Evolutionary conservation across 2,329 filamentous ascomycete genomes (phyloP).

Genomic region (Trichoderma harzianum): DNA sequence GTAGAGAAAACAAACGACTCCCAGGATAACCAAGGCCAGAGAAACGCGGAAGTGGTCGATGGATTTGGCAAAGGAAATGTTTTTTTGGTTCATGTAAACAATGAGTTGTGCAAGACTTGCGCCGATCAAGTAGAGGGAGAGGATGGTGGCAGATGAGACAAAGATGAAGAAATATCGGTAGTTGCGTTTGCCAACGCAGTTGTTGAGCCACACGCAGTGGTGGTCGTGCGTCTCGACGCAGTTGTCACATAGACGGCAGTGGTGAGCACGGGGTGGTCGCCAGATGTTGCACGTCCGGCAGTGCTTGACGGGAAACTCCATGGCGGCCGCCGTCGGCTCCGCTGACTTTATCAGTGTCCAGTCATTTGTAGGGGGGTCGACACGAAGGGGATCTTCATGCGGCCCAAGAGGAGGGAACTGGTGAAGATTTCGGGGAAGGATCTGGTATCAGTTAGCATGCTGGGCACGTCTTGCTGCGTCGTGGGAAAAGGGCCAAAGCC

Average conservation of each 20-base stretch:
- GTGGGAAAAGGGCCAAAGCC: not conserved
- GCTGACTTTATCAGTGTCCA: slow-evolving; percentile 89
- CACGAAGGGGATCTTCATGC: slow-evolving; percentile 73
- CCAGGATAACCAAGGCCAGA: slow-evolving; percentile 87
- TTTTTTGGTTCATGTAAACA: slow-evolving; percentile 62
- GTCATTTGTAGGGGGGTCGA: slow-evolving; percentile 84
- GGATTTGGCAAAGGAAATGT: slow-evolving; percentile 64
- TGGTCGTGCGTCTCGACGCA: slow-evolving; percentile 97
- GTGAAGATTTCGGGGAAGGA: slow-evolving; percentile 88
- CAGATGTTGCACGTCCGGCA: slow-evolving; percentile 98
- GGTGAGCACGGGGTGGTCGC: slow-evolving; percentile 91
- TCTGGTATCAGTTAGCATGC: slow-evolving; percentile 49
- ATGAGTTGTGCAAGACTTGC: slow-evolving; percentile 79
- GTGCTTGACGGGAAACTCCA: slow-evolving; percentile 98
- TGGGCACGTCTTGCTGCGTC: not conserved
- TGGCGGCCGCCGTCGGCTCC: slow-evolving; percentile 71
- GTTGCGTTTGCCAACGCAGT: slow-evolving; percentile 93
- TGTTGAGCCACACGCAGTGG: slow-evolving; percentile 98
- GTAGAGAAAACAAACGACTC: slow-evolving; percentile 70
- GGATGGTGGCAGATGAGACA: slow-evolving; percentile 72
- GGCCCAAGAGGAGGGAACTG: slow-evolving; percentile 74
- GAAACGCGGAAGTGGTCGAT: slow-evolving; percentile 71
- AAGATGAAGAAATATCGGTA: slow-evolving; percentile 98
- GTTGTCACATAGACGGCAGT: slow-evolving; percentile 95
- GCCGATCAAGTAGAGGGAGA: slow-evolving; percentile 72